phyloP scores from a whole-genome alignment of 306 rosid genomes.

The Pachyrhizus erosus region DNA sequence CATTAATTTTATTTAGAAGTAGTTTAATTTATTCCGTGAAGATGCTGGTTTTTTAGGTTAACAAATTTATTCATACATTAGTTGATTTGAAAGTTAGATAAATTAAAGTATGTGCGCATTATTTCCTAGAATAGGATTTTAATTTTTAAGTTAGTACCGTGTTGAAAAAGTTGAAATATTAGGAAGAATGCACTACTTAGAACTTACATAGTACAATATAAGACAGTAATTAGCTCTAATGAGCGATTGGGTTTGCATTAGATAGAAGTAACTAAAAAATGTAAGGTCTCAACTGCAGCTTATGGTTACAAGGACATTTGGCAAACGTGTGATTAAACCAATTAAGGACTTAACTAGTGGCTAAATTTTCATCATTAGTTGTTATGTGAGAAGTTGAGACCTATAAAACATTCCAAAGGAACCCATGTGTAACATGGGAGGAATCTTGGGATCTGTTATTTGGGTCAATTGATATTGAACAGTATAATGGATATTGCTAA shows the following conservation, averaged over 20 bases:
- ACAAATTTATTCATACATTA: not conserved
- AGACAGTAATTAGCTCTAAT: not conserved
- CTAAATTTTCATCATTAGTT: not conserved
- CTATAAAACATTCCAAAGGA: not conserved
- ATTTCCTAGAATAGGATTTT: not conserved
- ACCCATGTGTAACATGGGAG: not conserved
- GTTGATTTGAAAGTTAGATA: slow-evolving; percentile 23
- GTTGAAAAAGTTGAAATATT: not conserved
- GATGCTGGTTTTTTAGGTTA: not conserved
- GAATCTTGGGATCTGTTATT: not conserved
- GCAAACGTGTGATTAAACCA: slow-evolving; percentile 1
- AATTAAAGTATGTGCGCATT: not conserved
- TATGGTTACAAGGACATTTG: not conserved
- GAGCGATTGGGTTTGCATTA: slow-evolving; percentile 1
- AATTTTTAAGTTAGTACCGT: not conserved
- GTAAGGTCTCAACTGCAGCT: not conserved
- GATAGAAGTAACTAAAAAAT: not conserved
- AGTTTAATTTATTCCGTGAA: not conserved
- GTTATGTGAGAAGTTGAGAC: slow-evolving; percentile 8
- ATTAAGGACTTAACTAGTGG: not conserved
- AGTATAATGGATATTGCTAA: not conserved
- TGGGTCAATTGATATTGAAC: not conserved
- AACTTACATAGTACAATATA: not conserved
- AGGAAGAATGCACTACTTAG: not conserved
- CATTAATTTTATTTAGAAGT: not conserved